Conservation (phyloP, 2,329 filamentous ascomycete species). For the Aspergillus tubingensis region DNA sequence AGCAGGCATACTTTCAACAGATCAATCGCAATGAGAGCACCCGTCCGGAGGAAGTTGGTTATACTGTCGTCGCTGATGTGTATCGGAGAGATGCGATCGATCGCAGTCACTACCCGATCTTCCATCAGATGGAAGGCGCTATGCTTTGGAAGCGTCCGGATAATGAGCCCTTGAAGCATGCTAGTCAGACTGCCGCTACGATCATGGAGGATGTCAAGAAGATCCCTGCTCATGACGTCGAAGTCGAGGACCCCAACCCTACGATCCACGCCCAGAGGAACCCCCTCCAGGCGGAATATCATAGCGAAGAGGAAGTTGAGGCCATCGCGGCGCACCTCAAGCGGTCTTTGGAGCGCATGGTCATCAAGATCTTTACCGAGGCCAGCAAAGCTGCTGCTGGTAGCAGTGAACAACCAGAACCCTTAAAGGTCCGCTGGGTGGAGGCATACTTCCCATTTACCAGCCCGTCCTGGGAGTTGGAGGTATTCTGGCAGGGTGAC, state of each 20-base stretch:
- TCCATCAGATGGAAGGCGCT: slow-evolving; percentile 98
- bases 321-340: slow-evolving; percentile 85
- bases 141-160: slow-evolving; percentile 75
- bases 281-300: slow-evolving; percentile 72
- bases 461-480: slow-evolving; percentile 90
- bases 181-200: slow-evolving; percentile 53
- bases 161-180: slow-evolving; percentile 33
- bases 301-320: slow-evolving; percentile 75
- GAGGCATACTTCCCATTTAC: slow-evolving; percentile 98
- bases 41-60: slow-evolving; percentile 61
- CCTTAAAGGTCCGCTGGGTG: slow-evolving; percentile 86
- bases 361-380: slow-evolving; percentile 82
- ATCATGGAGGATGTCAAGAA: slow-evolving; percentile 70
- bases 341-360: slow-evolving; percentile 82
- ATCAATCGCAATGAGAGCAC: slow-evolving; percentile 50
- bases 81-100: slow-evolving; percentile 95
- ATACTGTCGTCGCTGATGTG: slow-evolving; percentile 90
- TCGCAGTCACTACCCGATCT: slow-evolving; percentile 90
- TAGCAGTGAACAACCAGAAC: slow-evolving; percentile 64
- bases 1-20: slow-evolving; percentile 76
- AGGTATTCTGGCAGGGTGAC: slow-evolving; percentile 90
- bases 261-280: slow-evolving; percentile 76
- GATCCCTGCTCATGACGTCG: slow-evolving; percentile 72
- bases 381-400: slow-evolving; percentile 69
- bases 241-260: slow-evolving; percentile 82